These are phyloP conservation scores for Pueraria montana DNA, from an alignment of 306 rosid species.

Conservation along the genomic window DNA sequence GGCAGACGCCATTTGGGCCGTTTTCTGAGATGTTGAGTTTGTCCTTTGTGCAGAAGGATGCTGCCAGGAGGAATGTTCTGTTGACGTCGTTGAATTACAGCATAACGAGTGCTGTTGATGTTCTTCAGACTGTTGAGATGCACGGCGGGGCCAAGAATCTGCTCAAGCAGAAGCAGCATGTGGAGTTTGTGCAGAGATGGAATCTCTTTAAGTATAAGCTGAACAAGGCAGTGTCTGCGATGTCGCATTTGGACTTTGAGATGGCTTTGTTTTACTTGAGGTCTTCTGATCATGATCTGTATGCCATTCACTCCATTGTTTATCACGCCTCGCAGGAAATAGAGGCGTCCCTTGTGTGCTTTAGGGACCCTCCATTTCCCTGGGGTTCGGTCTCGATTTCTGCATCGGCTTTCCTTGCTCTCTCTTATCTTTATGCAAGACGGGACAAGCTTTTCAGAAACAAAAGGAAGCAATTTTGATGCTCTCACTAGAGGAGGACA, in stretches of 20 bases:
- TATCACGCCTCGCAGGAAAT: slow-evolving; percentile 84
- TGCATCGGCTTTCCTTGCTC: slow-evolving; percentile 59
- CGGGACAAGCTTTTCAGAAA: slow-evolving; percentile 77
- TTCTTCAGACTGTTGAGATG: slow-evolving; percentile 71
- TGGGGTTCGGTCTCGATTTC: slow-evolving; percentile 71
- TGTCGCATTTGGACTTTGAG: slow-evolving; percentile 89
- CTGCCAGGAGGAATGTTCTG: slow-evolving; percentile 84
- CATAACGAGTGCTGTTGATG: slow-evolving; percentile 73
- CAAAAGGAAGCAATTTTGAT: slow-evolving; percentile 96
- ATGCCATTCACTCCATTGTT: slow-evolving; percentile 83
- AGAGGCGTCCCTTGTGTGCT: slow-evolving; percentile 91
- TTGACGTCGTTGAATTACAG: slow-evolving; percentile 82
- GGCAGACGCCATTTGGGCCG: slow-evolving; percentile 97
- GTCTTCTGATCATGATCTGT: slow-evolving; percentile 94
- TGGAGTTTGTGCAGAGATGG: slow-evolving; percentile 88
- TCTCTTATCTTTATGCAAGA: slow-evolving; percentile 75
- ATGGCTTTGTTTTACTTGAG: slow-evolving; percentile 82
- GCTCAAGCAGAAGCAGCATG: slow-evolving; percentile 73
- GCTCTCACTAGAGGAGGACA: slow-evolving; percentile 46
- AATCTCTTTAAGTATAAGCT: slow-evolving; percentile 87
- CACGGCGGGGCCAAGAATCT: slow-evolving; percentile 91
- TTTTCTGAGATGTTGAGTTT: slow-evolving; percentile 76
- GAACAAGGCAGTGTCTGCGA: slow-evolving; percentile 85
- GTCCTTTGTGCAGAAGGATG: slow-evolving; percentile 95
- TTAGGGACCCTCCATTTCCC: slow-evolving; percentile 90